A percentile compares a stretch with the other conserved stretches of the same genome.
phyloP scores from a whole-genome alignment of 768 basidiomycete species.

The Russula ochroleuca region DNA sequence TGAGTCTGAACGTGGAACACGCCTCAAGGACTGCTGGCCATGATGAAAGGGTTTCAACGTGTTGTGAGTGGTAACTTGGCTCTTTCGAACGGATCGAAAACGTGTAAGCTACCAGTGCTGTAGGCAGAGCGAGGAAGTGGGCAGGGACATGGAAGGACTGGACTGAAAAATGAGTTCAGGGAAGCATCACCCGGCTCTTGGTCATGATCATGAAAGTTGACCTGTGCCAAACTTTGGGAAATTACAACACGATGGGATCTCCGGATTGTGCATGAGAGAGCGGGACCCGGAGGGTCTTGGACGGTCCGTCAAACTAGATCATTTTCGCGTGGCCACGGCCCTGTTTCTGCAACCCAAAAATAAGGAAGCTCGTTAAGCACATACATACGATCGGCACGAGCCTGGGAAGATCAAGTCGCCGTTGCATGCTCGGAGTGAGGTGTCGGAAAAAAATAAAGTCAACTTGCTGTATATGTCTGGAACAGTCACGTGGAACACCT shows the following conservation, averaged over 20 bases:
- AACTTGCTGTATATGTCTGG: conserved; percentile 17
- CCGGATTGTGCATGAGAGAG: conserved; percentile 11
- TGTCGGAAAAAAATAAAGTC: conserved; percentile 5
- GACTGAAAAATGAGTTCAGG: too few relatives aligned
- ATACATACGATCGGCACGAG: conserved; percentile 20
- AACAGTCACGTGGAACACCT: background rate
- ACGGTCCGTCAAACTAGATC: background rate
- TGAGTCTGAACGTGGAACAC: conserved; percentile 6
- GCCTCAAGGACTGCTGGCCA: background rate
- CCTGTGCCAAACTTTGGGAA: conserved; percentile 16
- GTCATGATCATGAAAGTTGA: conserved; percentile 6
- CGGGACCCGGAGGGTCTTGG: conserved; percentile 14
- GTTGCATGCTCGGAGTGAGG: conserved; percentile 2
- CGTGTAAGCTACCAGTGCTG: conserved; percentile 18
- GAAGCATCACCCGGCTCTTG: conserved; percentile 9
- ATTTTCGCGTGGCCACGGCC: conserved; percentile 17
- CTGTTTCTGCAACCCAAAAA: conserved; percentile 22
- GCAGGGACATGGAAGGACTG: too few relatives aligned
- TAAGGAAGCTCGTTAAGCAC: too few relatives aligned
- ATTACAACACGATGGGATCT: conserved; percentile 23
- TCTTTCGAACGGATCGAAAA: conserved; percentile 11
- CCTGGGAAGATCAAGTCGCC: conserved; percentile 20
- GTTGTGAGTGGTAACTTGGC: background rate
- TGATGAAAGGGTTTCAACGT: conserved; percentile 21
- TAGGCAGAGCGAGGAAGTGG: background rate